phyloP scores from a whole-genome alignment of 2,329 filamentous ascomycete genomes.

The Sclerotinia glacialis region DNA sequence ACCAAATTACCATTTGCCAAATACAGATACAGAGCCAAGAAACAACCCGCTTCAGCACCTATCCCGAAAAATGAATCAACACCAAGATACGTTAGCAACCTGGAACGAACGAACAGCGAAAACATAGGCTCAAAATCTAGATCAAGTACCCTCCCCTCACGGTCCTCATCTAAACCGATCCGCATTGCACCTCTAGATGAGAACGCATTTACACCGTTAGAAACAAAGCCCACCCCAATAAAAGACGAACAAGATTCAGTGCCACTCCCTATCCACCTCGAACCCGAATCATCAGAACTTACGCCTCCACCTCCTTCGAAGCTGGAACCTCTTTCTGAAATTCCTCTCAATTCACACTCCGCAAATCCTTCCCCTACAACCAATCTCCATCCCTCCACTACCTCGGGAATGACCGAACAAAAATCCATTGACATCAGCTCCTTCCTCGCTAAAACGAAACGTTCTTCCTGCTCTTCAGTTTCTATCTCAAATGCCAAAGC shows the following conservation, averaged over 20 bases:
- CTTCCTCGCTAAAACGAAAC: constrained; percentile 38
- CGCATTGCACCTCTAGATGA: constrained; percentile 26
- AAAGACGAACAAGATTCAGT: constrained; percentile 24
- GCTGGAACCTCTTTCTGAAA: constrained; percentile 10
- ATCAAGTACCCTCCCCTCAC: constrained; percentile 25
- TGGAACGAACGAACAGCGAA: neutral
- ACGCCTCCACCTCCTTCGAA: constrained; percentile 18
- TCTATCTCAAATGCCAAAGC: neutral
- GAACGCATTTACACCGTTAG: constrained; percentile 28
- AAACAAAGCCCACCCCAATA: constrained; percentile 17
- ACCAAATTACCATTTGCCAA: constrained; percentile 48
- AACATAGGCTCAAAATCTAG: constrained; percentile 9
- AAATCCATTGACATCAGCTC: constrained; percentile 31
- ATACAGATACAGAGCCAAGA: constrained; percentile 43
- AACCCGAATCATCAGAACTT: constrained; percentile 22
- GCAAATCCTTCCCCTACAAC: constrained; percentile 21
- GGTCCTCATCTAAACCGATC: constrained; percentile 19
- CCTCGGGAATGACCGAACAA: neutral
- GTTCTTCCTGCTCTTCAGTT: constrained; percentile 24
- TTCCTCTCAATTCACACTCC: constrained; percentile 15
- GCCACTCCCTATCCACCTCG: constrained; percentile 10
- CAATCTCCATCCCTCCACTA: neutral
- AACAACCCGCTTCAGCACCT: constrained; percentile 30
- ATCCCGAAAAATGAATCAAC: constrained; percentile 15
- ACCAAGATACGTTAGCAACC: neutral